Conservation (phyloP, 345 rosid genomes). For the Eucalyptus regnans region DNA sequence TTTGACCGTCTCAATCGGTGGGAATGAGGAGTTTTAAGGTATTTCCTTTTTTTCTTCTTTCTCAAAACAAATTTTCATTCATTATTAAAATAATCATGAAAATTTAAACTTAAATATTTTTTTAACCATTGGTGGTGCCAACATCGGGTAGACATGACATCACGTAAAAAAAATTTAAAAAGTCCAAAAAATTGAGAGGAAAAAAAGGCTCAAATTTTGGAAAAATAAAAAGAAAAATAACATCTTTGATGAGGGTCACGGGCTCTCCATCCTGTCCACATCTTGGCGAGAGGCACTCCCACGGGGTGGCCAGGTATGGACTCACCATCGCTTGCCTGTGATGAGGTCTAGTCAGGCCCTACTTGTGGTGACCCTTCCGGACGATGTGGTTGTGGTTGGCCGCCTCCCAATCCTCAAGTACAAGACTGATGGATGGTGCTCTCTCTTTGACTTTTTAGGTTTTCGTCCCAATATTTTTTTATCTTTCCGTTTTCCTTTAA, state of each 20-base stretch:
- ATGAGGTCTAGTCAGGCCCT: too few species aligned
- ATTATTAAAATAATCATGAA: too few species aligned
- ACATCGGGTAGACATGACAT: neutral
- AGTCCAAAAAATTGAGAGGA: neutral
- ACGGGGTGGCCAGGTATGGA: neutral
- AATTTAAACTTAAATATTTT: neutral
- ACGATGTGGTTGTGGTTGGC: too few species aligned
- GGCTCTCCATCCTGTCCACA: neutral
- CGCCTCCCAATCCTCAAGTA: too few species aligned
- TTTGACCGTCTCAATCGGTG: accelerated
- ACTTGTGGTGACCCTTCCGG: too few species aligned
- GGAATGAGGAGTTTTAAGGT: too few species aligned
- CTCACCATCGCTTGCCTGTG: neutral
- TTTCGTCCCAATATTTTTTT: neutral
- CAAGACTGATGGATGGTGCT: neutral
- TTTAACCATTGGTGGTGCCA: neutral
- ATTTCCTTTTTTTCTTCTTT: too few species aligned
- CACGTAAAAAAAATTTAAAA: neutral
- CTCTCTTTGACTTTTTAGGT: neutral
- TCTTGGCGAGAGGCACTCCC: neutral
- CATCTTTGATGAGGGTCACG: neutral
- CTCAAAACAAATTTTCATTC: too few species aligned
- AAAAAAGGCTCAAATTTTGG: neutral
- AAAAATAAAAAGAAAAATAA: neutral
- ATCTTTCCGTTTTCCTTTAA: neutral